A percentile compares a stretch with the other conserved stretches of the same genome.
Evolutionary conservation across 306 rosid species (phyloP).

Genomic region (Cucumis melo): DNA sequence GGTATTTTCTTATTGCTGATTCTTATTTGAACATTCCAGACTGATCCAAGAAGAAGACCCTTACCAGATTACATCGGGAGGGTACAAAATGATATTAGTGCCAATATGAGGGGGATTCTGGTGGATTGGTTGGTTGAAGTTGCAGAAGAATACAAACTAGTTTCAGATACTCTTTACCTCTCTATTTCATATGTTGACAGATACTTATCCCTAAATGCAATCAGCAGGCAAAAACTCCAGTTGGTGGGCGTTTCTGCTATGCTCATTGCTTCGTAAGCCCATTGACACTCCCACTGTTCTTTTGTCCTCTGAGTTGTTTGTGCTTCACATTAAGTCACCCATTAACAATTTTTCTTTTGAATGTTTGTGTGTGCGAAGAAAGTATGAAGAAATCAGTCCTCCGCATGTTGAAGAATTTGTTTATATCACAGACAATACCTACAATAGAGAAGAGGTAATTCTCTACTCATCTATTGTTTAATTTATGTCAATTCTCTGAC

Average conservation of each 20-base stretch:
- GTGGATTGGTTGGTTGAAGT: slow-evolving; percentile 96
- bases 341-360: neutral
- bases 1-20: neutral
- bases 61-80: slow-evolving; percentile 46
- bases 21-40: slow-evolving; percentile 21
- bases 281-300: neutral
- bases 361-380: slow-evolving; percentile 20
- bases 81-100: slow-evolving; percentile 52
- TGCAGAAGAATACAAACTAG: slow-evolving; percentile 69
- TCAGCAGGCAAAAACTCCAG: slow-evolving; percentile 47
- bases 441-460: slow-evolving; percentile 59
- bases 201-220: slow-evolving; percentile 30
- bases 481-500: neutral
- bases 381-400: slow-evolving; percentile 82
- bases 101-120: slow-evolving; percentile 61
- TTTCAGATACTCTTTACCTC: slow-evolving; percentile 67
- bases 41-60: slow-evolving; percentile 49
- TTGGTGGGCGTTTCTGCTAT: slow-evolving; percentile 66
- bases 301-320: neutral
- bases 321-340: neutral
- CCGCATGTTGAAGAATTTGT: slow-evolving; percentile 66
- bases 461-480: neutral
- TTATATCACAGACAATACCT: slow-evolving; percentile 66
- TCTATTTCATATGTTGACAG: slow-evolving; percentile 49
- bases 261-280: slow-evolving; percentile 76